Evolutionary conservation across 148 eudicot genomes (phyloP), one percentile per base, ranked within the genome.

Genomic region (Chenopodium formosanum): DNA sequence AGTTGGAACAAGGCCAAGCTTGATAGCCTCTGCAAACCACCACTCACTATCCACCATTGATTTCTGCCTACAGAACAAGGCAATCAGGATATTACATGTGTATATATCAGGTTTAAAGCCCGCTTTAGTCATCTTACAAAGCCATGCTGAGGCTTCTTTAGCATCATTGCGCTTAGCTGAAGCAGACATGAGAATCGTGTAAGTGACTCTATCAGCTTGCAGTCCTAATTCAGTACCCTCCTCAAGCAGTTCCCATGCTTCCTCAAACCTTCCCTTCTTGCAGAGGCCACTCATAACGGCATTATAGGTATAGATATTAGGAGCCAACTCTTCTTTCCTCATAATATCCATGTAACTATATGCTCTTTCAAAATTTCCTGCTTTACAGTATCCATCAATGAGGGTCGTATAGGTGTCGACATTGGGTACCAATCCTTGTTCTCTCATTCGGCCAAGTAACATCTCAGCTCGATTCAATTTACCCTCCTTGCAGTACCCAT

Each of bases 391-490:
- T 32, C 98, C 99, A 84, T 87, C 84, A 78, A 94, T 87, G 37
- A 96, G 90, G 71, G 91, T 87, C 16, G 99, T 89, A 84, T 90
- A 96, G 0, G 99, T 96, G 48, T 88, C 89, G 73, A 78, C 82
- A 81, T 92, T 96, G 23, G 99, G 99, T 77, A 79, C 75, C 72
- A 96, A 83, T 16, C 90, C 95, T 73, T 96, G 97, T 80, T 93
- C 99, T 72, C 79, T 86, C 99, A 96, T 96, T 79, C 89, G 88
- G 9, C 73, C 82, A 71, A 90, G 84, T 25, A 96, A 83, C 97
- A 93, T 96, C 82, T 93, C 97, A 27, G 99, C 98, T 40, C 98
- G 85, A 74, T 88, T 89, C 82, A 94, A 56, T 78, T 91, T 96
- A 3, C 80, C 95, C 88, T 92, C 94, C 79, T 89, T 94, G 87